Evolutionary conservation across 2,329 filamentous ascomycete genomes (phyloP).

Genomic region (Cladobotryum mycophilum): DNA sequence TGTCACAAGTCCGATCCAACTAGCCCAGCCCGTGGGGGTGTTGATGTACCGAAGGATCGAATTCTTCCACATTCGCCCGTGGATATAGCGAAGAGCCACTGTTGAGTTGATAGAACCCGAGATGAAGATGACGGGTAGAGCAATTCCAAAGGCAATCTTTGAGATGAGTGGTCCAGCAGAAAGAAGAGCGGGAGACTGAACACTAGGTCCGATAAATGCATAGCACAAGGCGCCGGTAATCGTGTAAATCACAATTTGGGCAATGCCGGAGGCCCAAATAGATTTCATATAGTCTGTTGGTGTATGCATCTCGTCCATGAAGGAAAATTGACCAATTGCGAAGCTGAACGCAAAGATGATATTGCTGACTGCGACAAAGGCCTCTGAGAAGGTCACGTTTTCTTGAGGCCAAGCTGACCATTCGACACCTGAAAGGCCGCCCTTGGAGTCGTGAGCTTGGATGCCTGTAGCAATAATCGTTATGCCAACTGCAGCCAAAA

Average conservation of each 20-base stretch:
- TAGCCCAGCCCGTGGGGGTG: slow-evolving; percentile 32
- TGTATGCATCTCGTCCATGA: slow-evolving; percentile 40
- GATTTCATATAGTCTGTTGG: slow-evolving; percentile 37
- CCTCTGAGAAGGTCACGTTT: slow-evolving; percentile 39
- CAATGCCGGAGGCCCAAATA: slow-evolving; percentile 49
- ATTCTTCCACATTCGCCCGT: slow-evolving; percentile 31
- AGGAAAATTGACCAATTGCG: slow-evolving; percentile 36
- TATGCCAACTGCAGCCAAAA: slow-evolving; percentile 52
- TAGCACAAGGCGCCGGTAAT: slow-evolving; percentile 58
- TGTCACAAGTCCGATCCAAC: slow-evolving; percentile 53
- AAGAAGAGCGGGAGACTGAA: slow-evolving; percentile 57
- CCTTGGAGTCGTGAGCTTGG: slow-evolving; percentile 15
- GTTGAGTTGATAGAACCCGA: slow-evolving; percentile 57
- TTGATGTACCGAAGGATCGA: slow-evolving; percentile 32
- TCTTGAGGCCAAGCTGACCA: slow-evolving; percentile 33
- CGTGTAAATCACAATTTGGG: slow-evolving; percentile 56
- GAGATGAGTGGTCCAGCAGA: slow-evolving; percentile 49
- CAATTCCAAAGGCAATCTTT: slow-evolving; percentile 59
- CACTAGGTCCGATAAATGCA: slow-evolving; percentile 52
- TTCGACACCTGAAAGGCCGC: slow-evolving; percentile 17
- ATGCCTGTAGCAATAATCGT: slow-evolving; percentile 57
- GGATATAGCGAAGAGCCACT: slow-evolving; percentile 32
- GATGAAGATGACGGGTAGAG: slow-evolving; percentile 61
- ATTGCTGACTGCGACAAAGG: slow-evolving; percentile 52
- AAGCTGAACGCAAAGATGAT: slow-evolving; percentile 60